Evolutionary conservation across 2,329 filamentous ascomycete species (phyloP), one percentile per base, ranked within the genome.

Genomic region (Trichoderma hamatum): DNA sequence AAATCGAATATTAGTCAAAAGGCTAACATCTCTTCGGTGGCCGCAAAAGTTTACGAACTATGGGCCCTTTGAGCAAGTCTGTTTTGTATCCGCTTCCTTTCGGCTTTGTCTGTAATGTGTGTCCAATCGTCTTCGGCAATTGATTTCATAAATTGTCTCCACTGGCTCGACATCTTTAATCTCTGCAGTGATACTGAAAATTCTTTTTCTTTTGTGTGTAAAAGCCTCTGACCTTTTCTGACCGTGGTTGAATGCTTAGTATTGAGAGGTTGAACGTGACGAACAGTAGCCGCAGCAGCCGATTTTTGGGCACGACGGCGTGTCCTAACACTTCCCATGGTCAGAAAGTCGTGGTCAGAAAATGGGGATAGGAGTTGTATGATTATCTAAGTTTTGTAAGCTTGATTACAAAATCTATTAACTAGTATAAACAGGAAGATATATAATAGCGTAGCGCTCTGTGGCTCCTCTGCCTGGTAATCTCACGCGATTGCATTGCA

Each of bases 31-130:
- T 16, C 4, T 16, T 16, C 6, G 4, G 2, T 2, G 9, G 2
- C 13, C n/a, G n/a, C n/a, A 26, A 16, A 16, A 11, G 7, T 10
- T 5, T 24, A 63, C 60, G 60, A 52, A 63, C 60, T 34, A 26
- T 63, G 60, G 19, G 60, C 60, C 16, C 60, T 34, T 36, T 63
- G 60, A 34, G 60, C 60, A 63, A 63, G 60, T 13, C 60, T 63
- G 30, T 63, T 63, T 36, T 63, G 60, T 36, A 63, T 52, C 21
- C 43, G 43, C 26, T 63, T 63, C 21, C 60, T 63, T 52, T 51
- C 43, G 19, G 60, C 60, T 34, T 52, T 63, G 46, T 63, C 46
- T 5, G 28, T 36, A 14, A 52, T 28, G 14, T 52, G 19, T n/a
- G 60, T 63, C 60, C 60, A 63, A 24, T 63, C 60, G 36, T 63